Base-by-base conservation (phyloP, 106 monocot species). In the Allium fistulosum region DNA sequence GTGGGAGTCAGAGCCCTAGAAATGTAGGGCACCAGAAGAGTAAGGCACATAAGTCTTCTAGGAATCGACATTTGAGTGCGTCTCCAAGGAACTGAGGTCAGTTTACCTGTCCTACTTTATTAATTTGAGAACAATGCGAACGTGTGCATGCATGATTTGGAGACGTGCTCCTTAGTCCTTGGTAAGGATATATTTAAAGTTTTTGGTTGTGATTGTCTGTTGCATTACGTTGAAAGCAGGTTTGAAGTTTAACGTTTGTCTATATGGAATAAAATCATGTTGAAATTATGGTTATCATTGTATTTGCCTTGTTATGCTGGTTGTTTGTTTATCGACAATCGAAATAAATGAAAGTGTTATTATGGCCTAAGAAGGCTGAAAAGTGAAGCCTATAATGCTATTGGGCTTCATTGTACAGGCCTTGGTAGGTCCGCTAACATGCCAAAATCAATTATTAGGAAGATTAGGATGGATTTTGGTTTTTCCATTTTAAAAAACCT, bases 11-110 rank as follows among this genome's bases (percentile, higher is more conserved):
- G 62, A 46, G 45, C 45, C 4, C 79, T 14, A 45, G 26, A 7
- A 70, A 57, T 16, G 52, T 69, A 51, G 71, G 73, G 46, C 11
- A 49, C 47, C 60, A 65, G 48, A 76, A 74, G 12, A 69, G 64
- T 1, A 75, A 66, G 56, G 75, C 57, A 72, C 74, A 80, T 59
- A 60, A 61, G 17, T 66, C 76, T 15, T 11, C 51, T 8, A 74
- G 50, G 59, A 58, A 59, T 18, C 58, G 12, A 8, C 74, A 60
- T 27, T 61, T 60, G 11, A n/a, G 15, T 18, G 5, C 16, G 0
- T 37, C 67, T 52, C 50, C 67, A 17, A 67, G 67, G 73, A 66
- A 74, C 59, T 74, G 62, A 74, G 18, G 28, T n/a, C 9, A 49
- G 3, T 62, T 45, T 26, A 5, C 37, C 37, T 37, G 5, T 37